Evolutionary conservation across 1,284 basidiomycete genomes (phyloP), one percentile per base, ranked within the genome.

Genomic region (Amylostereum chailletii): DNA sequence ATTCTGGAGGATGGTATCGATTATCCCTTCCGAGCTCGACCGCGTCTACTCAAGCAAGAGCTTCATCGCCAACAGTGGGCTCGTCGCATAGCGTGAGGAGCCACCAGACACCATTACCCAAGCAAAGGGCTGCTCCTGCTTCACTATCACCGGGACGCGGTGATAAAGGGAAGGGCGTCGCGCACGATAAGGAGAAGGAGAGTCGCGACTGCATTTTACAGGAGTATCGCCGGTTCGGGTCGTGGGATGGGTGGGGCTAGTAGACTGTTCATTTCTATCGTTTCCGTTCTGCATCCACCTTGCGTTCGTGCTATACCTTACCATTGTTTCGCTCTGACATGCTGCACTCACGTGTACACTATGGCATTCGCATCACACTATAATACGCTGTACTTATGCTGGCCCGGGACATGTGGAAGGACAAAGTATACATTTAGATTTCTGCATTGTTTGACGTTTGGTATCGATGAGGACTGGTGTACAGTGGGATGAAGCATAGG

Each of bases 1-100:
- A 84, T 61, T 81, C 84, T 1, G 92, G 92, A 8, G 90, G 92
- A n/a, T 95, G 92, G 92, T 95, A 94, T 67, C 79, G 92, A 4
- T 72, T 95, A 6, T 77, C 83, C 9, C 67, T 94, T 32, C 90
- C 90, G 19, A 66, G 65, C 5, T 64, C 71, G 30, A 60, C 58
- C 27, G 58, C 65, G 33, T 59, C 64, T 6, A 57, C 66, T 8
- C 51, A 55, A 7, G 47, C 61, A 0, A 42, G 65, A 4, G 53
- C 64, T 10, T 43, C 55, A 29, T 52, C 64, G 19, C 46, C 61
- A 26, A 48, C 51, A 36, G 50, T 46, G 50, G 40, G 65, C 31
- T 75, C 77, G 3, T 70, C 77, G 33, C 69, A 73, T 0, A 65
- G 61, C 46, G 54, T 62, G 26, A 70, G 67, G 54, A 57, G 65